Base-by-base conservation (phyloP, 805 yeast species). In the Spathaspora boniae region DNA sequence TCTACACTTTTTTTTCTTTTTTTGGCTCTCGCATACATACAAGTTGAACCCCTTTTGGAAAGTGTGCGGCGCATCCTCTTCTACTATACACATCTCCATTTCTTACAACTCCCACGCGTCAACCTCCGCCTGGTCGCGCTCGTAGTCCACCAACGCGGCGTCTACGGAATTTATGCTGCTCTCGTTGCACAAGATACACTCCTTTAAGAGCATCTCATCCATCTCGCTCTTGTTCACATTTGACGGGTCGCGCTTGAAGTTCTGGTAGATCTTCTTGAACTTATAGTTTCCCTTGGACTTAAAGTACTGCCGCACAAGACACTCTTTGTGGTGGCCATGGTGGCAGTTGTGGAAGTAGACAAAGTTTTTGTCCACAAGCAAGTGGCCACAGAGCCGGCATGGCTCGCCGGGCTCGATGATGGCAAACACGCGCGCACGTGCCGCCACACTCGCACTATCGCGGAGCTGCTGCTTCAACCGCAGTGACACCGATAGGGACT, bases 321-420 rank as follows among this genome's bases (percentile, higher is more conserved):
- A 93, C 53, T 88, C 96, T 34, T 80, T 80, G 53, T 93, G 98
- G 60, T 86, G 84, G 4, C 86, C 77, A 55, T 93, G 98, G 38
- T 76, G 82, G 54, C 98, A 93, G 39, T 63, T 66, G 0, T 96
- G 96, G 86, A 93, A 4, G 80, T 77, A 36, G 81, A 72, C 47
- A 88, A 88, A 51, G 78, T 83, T 38, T 87, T 74, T 4, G 80
- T 74, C 4, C 3, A 86, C 72, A 29, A 91, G 63, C 6, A 93
- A 72, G 45, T 72, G 72, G n/a, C 67, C 61, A 57, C 98, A 91
- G 3, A 78, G 45, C 28, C 72, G 63, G 61, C 98, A 93, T 0
- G 91, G 74, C 43, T 82, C 93, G 2, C 93, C 94, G 0, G 96
- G 88, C 48, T 84, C 83, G 14, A 91, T 72, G 0, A 82, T 68